A percentile compares a stretch with the other conserved stretches of the same genome.
phyloP scores from a whole-genome alignment of 2,329 filamentous ascomycete genomes.

The Fonsecaea pugnacius region DNA sequence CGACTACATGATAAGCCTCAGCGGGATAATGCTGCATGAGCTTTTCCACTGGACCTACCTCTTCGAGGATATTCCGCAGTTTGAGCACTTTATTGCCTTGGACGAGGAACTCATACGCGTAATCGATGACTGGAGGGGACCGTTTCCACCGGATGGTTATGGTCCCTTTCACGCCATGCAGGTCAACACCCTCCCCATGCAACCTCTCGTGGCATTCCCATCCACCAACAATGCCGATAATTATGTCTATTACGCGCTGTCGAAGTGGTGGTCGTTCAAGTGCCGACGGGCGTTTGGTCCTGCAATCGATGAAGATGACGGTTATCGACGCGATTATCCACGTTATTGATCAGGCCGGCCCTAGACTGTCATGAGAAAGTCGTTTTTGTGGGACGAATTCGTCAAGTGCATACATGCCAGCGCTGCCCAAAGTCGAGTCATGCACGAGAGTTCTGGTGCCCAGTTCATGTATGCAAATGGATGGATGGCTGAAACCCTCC shows the following conservation, averaged over 20 bases:
- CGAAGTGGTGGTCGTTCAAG: not conserved
- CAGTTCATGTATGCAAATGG: no score
- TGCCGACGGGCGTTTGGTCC: slow-evolving; percentile 30
- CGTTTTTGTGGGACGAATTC: not conserved
- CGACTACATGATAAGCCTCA: slow-evolving; percentile 7
- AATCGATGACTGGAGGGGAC: slow-evolving; percentile 2
- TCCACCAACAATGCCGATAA: not conserved
- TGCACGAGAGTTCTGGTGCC: no score
- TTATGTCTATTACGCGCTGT: not conserved
- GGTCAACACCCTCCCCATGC: not conserved
- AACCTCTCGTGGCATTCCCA: not conserved
- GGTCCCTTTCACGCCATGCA: slow-evolving; percentile 5
- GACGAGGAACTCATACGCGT: not conserved
- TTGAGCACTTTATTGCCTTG: not conserved
- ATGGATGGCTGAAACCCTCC: no score
- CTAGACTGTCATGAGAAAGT: not conserved
- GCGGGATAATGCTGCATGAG: slow-evolving; percentile 17
- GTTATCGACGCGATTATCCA: not conserved
- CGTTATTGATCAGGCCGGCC: not conserved
- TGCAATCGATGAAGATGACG: not conserved
- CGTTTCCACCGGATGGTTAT: slow-evolving; percentile 3
- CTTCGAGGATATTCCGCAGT: not conserved
- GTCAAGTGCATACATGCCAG: no score
- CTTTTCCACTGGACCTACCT: slow-evolving; percentile 11
- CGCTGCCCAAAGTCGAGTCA: no score